Conservation (phyloP, 2,329 filamentous ascomycete species). For the Cordyceps cicadae region DNA sequence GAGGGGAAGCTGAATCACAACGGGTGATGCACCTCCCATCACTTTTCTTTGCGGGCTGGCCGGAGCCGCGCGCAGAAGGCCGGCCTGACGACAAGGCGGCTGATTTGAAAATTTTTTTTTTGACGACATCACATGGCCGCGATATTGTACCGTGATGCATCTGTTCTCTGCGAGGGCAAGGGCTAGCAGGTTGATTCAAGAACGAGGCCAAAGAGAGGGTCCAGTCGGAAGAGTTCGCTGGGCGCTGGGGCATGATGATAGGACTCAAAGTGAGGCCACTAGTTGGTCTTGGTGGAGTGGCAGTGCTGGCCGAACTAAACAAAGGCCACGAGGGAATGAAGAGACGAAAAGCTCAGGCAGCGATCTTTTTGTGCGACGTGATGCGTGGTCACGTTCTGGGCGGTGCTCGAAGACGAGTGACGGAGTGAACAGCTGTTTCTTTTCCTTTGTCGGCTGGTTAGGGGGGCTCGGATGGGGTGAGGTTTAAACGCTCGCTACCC, state of each 20-base stretch:
- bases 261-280: constrained; percentile 1
- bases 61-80: background rate
- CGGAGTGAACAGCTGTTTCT: no score
- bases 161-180: no score
- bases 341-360: background rate
- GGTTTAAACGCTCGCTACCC: background rate
- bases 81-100: background rate
- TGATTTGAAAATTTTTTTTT: background rate
- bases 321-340: background rate
- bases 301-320: constrained; percentile 7
- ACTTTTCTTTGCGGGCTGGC: background rate
- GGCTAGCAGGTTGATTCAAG: no score
- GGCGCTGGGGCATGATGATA: background rate
- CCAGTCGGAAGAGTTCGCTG: background rate
- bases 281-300: constrained; percentile 2
- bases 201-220: no score
- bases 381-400: background rate
- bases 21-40: background rate
- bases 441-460: background rate
- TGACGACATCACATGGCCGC: constrained; percentile 8
- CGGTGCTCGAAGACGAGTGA: background rate
- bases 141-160: no score
- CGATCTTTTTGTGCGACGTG: constrained; percentile 1
- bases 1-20: constrained; percentile 7
- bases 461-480: background rate